Percentiles rank a stretch among this genome's conserved stretches.
Evolutionary conservation across 495 filamentous ascomycete genomes (phyloP).

Genomic region (Penicillium taxi): DNA sequence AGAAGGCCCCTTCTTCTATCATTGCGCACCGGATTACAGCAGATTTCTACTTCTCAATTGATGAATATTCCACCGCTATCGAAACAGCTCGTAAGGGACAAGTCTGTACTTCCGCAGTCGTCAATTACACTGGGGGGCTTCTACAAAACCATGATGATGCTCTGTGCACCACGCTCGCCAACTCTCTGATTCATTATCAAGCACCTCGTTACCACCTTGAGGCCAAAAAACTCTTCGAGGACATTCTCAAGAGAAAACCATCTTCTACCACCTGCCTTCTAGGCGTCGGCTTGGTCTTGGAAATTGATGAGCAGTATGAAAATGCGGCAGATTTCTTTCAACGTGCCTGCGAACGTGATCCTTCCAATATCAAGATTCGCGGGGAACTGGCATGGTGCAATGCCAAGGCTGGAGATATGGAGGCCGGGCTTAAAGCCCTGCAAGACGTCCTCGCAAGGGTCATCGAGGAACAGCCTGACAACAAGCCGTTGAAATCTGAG

Average conservation of each 20-base stretch:
- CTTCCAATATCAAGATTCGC: slow-evolving; percentile 62
- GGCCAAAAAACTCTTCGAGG: slow-evolving; percentile 73
- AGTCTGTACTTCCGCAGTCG: slow-evolving; percentile 49
- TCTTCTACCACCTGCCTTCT: slow-evolving; percentile 73
- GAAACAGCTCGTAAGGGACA: slow-evolving; percentile 68
- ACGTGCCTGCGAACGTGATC: slow-evolving; percentile 62
- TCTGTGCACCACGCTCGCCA: slow-evolving; percentile 67
- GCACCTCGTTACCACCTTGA: slow-evolving; percentile 82
- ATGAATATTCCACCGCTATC: slow-evolving; percentile 80
- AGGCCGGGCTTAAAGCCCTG: slow-evolving; percentile 54
- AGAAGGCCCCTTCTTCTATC: slow-evolving; percentile 59
- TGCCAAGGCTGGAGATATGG: slow-evolving; percentile 70
- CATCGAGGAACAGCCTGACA: slow-evolving; percentile 43
- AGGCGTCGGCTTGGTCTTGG: slow-evolving; percentile 81
- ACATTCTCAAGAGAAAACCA: slow-evolving; percentile 62
- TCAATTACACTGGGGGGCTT: slow-evolving; percentile 53
- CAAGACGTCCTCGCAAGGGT: slow-evolving; percentile 58
- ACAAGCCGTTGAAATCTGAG: slow-evolving; percentile 69
- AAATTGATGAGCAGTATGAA: slow-evolving; percentile 81
- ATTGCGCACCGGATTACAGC: slow-evolving; percentile 78
- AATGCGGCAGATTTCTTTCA: slow-evolving; percentile 71
- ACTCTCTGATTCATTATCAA: slow-evolving; percentile 78
- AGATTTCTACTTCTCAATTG: slow-evolving; percentile 75
- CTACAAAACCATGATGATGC: slow-evolving; percentile 63
- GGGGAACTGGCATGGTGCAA: slow-evolving; percentile 86